Conservation (phyloP, 768 basidiomycete species). For the Tremella mesenterica region DNA sequence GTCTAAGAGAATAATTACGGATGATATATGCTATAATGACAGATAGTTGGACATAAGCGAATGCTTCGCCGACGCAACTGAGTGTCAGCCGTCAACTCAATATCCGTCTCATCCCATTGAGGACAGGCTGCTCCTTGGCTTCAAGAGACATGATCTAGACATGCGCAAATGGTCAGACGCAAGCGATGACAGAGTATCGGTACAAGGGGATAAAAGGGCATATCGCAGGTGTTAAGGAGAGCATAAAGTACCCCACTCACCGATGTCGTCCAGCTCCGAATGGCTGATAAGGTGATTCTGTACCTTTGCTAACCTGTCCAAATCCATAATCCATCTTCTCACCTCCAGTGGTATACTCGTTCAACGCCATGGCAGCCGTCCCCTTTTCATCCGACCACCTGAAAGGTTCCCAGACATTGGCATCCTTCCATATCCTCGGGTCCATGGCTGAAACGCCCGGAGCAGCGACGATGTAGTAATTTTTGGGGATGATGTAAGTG, state of each 20-base stretch:
- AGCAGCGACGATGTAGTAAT: conserved; percentile 78
- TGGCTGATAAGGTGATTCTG: conserved; percentile 90
- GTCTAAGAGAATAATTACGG: conserved; percentile 62
- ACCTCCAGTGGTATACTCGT: conserved; percentile 54
- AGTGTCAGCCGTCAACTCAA: background rate
- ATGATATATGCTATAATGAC: conserved; percentile 70
- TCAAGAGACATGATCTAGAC: too few relatives aligned
- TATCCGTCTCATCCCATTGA: background rate
- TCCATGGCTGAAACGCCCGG: conserved; percentile 84
- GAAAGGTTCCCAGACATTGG: conserved; percentile 63
- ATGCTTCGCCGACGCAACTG: conserved; percentile 50
- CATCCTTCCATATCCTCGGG: conserved; percentile 67
- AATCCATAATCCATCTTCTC: conserved; percentile 96
- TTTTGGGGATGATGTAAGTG: conserved; percentile 78
- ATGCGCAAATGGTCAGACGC: too few relatives aligned
- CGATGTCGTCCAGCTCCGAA: conserved; percentile 95
- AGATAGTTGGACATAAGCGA: conserved; percentile 89
- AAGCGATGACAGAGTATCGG: too few relatives aligned
- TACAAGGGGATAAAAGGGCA: too few relatives aligned
- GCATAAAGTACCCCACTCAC: too few relatives aligned
- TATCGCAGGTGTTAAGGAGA: too few relatives aligned
- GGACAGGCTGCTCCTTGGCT: too few relatives aligned
- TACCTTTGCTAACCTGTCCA: conserved; percentile 90
- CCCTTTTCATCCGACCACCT: conserved; percentile 83
- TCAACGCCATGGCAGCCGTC: conserved; percentile 67